Evolutionary conservation across 352 stramenopile genomes (phyloP).

Genomic region (Pythium pyrilobum): DNA sequence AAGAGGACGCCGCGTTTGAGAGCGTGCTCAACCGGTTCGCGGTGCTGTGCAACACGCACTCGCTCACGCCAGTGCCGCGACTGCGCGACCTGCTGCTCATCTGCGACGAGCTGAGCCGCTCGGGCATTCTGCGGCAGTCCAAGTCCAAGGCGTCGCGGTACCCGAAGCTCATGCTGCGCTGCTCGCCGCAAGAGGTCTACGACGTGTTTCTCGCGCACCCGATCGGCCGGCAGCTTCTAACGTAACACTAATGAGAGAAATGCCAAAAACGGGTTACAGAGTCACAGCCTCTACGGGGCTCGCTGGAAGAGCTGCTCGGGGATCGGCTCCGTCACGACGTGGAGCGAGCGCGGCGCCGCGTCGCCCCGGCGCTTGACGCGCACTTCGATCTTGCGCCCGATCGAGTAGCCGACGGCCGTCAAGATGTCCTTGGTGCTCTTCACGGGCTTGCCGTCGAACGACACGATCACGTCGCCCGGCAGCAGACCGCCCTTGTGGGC

Average conservation of each 20-base stretch:
- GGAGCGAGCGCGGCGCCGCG: conserved; percentile 31
- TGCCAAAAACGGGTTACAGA: no score
- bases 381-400: conserved; percentile 64
- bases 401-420: conserved; percentile 57
- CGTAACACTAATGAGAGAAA: conserved; percentile 14
- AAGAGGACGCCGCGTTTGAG: conserved; percentile 44
- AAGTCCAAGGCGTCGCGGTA: conserved; percentile 40
- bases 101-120: conserved; percentile 60
- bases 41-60: conserved; percentile 66
- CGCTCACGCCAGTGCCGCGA: conserved; percentile 45
- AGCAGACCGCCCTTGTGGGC: conserved; percentile 73
- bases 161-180: conserved; percentile 47
- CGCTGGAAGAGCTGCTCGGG: conserved; percentile 24
- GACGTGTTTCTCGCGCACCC: conserved; percentile 60
- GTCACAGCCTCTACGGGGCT: background rate
- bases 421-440: conserved; percentile 76
- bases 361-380: conserved; percentile 61
- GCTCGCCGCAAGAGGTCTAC: conserved; percentile 60
- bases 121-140: conserved; percentile 47
- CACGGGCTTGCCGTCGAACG: conserved; percentile 68
- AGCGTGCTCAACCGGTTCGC: conserved; percentile 55
- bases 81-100: conserved; percentile 50
- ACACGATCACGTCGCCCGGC: conserved; percentile 70
- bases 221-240: conserved; percentile 51
- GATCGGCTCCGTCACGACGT: conserved; percentile 60